Conservation (phyloP, 1,139 yeast genomes). For the Yamadazyma epiphylla region DNA sequence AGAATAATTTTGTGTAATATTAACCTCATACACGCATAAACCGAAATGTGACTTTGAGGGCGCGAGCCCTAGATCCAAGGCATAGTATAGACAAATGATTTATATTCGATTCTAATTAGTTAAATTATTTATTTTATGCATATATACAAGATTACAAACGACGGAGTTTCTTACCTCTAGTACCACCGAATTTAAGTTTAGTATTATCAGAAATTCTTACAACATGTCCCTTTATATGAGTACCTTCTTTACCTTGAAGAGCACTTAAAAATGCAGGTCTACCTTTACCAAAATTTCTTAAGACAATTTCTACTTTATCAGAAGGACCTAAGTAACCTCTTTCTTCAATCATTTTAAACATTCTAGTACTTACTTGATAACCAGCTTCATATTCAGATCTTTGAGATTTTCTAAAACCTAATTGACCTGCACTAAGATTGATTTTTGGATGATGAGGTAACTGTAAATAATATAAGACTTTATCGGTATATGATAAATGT, state of each 20-base stretch:
- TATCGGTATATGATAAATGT: constrained; percentile 61
- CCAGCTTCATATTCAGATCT: constrained; percentile 93
- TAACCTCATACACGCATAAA: background rate
- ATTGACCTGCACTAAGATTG: constrained; percentile 65
- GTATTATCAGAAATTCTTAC: constrained; percentile 75
- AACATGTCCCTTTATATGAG: constrained; percentile 57
- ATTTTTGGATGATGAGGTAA: constrained; percentile 74
- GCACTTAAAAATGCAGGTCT: constrained; percentile 85
- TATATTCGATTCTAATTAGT: constrained; percentile 13
- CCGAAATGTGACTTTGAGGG: background rate
- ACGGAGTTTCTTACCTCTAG: constrained; percentile 77
- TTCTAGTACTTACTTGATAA: constrained; percentile 76
- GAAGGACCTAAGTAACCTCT: constrained; percentile 47
- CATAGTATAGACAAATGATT: too few relatives aligned
- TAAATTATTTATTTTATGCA: constrained; percentile 8
- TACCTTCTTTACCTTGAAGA: constrained; percentile 86
- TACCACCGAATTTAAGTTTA: constrained; percentile 88
- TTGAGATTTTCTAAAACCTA: constrained; percentile 74
- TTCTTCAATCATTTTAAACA: constrained; percentile 70
- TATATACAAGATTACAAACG: constrained; percentile 47
- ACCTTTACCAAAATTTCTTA: constrained; percentile 85
- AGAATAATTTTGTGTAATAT: background rate
- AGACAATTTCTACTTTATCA: constrained; percentile 65
- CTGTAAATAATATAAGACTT: constrained; percentile 72
- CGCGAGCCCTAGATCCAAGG: background rate